phyloP scores from a whole-genome alignment of 495 filamentous ascomycete species.

The Daldinia loculata region DNA sequence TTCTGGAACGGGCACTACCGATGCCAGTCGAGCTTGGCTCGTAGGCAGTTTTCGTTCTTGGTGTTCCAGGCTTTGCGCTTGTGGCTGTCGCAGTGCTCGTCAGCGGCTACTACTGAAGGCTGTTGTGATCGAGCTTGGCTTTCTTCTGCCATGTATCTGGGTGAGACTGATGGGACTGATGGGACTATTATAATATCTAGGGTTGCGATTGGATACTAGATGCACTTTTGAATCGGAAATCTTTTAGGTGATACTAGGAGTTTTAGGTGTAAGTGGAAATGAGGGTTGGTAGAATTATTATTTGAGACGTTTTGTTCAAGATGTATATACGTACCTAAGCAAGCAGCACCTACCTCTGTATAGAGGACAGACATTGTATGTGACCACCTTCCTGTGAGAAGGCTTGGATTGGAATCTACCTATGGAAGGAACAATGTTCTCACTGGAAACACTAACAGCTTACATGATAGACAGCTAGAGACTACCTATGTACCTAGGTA shows the following conservation, averaged over 20 bases:
- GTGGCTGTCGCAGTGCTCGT: slow-evolving; percentile 31
- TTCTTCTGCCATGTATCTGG: slow-evolving; percentile 4
- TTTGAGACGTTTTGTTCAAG: background rate
- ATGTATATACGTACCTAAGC: background rate
- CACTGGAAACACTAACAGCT: background rate
- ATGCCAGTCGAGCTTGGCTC: slow-evolving; percentile 33
- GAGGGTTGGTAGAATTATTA: slow-evolving; percentile 1
- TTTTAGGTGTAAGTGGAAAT: background rate
- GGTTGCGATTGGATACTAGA: background rate
- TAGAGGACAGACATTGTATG: background rate
- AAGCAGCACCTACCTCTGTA: too few relatives aligned
- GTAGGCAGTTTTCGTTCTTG: slow-evolving; percentile 7
- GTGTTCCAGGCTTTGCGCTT: slow-evolving; percentile 15
- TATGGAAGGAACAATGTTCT: slow-evolving; percentile 11
- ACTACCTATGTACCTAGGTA: too few relatives aligned
- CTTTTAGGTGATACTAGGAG: background rate
- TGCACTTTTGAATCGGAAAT: background rate
- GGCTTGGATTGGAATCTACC: background rate
- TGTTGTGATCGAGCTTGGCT: background rate
- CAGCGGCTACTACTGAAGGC: background rate
- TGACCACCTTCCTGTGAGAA: background rate
- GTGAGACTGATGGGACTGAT: background rate
- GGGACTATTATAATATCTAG: background rate
- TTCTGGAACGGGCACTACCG: slow-evolving; percentile 35
- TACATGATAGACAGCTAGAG: background rate